Base-by-base conservation (phyloP, 192 early-diverging fungal species). In the Coemansia sp. region DNA sequence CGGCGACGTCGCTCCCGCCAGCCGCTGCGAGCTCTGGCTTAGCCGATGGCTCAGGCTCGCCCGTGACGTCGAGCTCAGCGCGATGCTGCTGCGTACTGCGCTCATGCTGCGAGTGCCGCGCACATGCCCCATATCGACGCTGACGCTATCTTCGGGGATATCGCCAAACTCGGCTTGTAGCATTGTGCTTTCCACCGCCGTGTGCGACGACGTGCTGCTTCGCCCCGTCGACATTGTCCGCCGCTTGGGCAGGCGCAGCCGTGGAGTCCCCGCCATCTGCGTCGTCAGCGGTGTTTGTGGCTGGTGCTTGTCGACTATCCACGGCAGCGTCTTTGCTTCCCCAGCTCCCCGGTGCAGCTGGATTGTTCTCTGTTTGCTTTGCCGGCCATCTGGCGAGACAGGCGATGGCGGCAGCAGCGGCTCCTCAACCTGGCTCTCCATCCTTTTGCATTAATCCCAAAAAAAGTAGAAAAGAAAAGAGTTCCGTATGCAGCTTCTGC, bases 191-290 rank as follows among this genome's bases (percentile, higher is more conserved):
- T 52, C 51, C 42, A 35, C 54, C 7, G 30, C 30, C 3, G 44
- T 23, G 35, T 47, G 23, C 50, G 59, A 58, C 33, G 61, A 53
- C 10, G 65, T 64, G 57, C 57, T 64, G 40, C 61, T 64, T 12
- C 65, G 72, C 53, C 54, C 72, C 8, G 57, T 46, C 40, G 72
- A 64, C 65, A 51, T 56, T 15, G 53, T 44, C 36, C 72, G 65
- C 26, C 72, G 65, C 65, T 75, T 75, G 42, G 72, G 72, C 49
- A 75, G 54, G 31, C 65, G 61, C n/a, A 75, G 61, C 40, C 65
- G 61, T 39, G 68, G 72, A 11, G 53, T 30, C n/a, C 56, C 50
- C 23, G 58, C 55, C 5, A 47, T 53, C 46, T 30, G 53, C 20
- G 56, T 53, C n/a, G 53, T 55, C 60, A 47, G 55, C 2, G 53